Conservation (phyloP, 352 stramenopile genomes). For the Globisporangium ultimum region DNA sequence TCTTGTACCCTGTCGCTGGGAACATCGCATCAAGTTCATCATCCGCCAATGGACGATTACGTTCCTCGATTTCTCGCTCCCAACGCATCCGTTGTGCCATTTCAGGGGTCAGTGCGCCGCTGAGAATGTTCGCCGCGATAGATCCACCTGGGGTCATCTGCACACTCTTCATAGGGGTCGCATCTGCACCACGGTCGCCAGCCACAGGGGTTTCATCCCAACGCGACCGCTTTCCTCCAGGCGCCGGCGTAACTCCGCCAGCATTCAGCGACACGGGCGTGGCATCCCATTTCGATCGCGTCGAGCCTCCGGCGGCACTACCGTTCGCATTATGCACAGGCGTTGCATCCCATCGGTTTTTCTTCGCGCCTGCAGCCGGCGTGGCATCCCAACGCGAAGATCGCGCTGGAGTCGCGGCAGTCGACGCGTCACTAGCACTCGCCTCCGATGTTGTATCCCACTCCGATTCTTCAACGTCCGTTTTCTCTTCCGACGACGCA, state of each 20-base stretch:
- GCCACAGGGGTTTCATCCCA: conserved; percentile 96
- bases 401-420: conserved; percentile 47
- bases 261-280: conserved; percentile 70
- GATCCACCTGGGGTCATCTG: conserved; percentile 72
- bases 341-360: conserved; percentile 85
- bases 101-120: conserved; percentile 83
- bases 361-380: conserved; percentile 35
- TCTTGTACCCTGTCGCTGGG: conserved; percentile 92
- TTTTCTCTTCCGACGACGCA: conserved; percentile 37
- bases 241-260: conserved; percentile 45
- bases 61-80: conserved; percentile 96
- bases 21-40: conserved; percentile 98
- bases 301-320: conserved; percentile 18
- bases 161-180: conserved; percentile 45
- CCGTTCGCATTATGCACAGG: conserved; percentile 40
- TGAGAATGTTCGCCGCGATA: conserved; percentile 53
- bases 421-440: conserved; percentile 24
- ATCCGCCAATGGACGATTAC: conserved; percentile 95
- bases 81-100: conserved; percentile 91
- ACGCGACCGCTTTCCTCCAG: conserved; percentile 87
- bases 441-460: conserved; percentile 67
- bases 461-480: conserved; percentile 63
- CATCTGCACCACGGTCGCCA: conserved; percentile 27
- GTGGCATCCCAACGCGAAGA: conserved; percentile 79
- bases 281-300: conserved; percentile 90